phyloP scores from a whole-genome alignment of 2,329 filamentous ascomycete genomes.

The Paracorniculantispora psalliotae region DNA sequence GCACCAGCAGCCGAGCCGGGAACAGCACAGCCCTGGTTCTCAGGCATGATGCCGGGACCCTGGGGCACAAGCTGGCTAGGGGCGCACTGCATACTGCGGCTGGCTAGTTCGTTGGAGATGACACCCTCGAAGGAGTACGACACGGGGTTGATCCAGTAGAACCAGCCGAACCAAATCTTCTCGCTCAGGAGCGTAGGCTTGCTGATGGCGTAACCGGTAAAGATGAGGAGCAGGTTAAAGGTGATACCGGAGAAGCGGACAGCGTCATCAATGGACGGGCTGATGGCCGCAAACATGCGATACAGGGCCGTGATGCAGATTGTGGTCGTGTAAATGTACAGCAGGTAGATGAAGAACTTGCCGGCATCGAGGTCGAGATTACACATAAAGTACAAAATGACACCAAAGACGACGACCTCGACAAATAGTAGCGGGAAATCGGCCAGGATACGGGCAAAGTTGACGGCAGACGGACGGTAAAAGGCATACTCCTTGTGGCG shows the following conservation, averaged over 20 bases:
- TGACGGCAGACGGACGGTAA: slow-evolving; percentile 50
- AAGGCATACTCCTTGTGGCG: slow-evolving; percentile 45
- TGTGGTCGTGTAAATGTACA: slow-evolving; percentile 54
- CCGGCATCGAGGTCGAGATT: slow-evolving; percentile 60
- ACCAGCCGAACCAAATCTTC: slow-evolving; percentile 68
- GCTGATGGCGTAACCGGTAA: slow-evolving; percentile 58
- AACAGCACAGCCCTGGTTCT: slow-evolving; percentile 50
- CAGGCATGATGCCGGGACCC: slow-evolving; percentile 34
- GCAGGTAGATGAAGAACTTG: slow-evolving; percentile 61
- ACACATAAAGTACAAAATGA: slow-evolving; percentile 72
- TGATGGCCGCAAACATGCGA: slow-evolving; percentile 52
- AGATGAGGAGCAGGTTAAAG: slow-evolving; percentile 59
- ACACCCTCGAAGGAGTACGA: slow-evolving; percentile 61
- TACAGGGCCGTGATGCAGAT: slow-evolving; percentile 54
- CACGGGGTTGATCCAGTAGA: slow-evolving; percentile 60
- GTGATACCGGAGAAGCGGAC: slow-evolving; percentile 52
- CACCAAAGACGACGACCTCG: slow-evolving; percentile 62
- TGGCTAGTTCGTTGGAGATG: slow-evolving; percentile 49
- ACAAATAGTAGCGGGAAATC: slow-evolving; percentile 57
- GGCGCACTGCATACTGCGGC: slow-evolving; percentile 45
- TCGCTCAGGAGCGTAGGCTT: slow-evolving; percentile 47
- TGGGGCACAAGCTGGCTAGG: slow-evolving; percentile 42
- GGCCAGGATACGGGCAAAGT: slow-evolving; percentile 47
- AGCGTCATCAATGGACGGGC: slow-evolving; percentile 57
- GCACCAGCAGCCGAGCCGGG: slow-evolving; percentile 47